Evolutionary conservation across 257 asterid species (phyloP).

Genomic region (Ilex asprella): DNA sequence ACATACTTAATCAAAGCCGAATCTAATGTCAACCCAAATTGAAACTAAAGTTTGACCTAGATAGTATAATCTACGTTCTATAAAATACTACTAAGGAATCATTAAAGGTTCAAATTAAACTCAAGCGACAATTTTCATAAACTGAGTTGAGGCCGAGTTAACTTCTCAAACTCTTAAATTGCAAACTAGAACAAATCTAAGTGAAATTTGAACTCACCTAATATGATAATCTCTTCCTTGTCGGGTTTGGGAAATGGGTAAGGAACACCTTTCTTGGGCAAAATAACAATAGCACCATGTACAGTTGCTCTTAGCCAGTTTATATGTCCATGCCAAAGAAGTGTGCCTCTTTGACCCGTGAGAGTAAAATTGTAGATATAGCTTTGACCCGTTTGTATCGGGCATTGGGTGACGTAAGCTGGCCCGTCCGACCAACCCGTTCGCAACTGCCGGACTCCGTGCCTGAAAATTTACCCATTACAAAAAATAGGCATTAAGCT

Average conservation of each 20-base stretch:
- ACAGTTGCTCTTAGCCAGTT: slow-evolving; percentile 72
- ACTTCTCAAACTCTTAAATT: too few species aligned
- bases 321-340: slow-evolving; percentile 65
- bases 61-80: too few species aligned
- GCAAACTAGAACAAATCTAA: background rate
- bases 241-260: slow-evolving; percentile 74
- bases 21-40: too few species aligned
- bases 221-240: slow-evolving; percentile 48
- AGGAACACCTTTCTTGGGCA: slow-evolving; percentile 49
- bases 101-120: too few species aligned
- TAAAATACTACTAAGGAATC: too few species aligned
- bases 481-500: background rate
- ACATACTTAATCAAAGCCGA: too few species aligned
- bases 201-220: slow-evolving; percentile 31
- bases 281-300: slow-evolving; percentile 67
- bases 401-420: slow-evolving; percentile 64
- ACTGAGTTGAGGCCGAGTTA: too few species aligned
- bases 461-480: slow-evolving; percentile 37
- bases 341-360: slow-evolving; percentile 68
- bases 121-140: too few species aligned
- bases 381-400: slow-evolving; percentile 61
- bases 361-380: slow-evolving; percentile 56
- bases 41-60: too few species aligned
- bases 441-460: slow-evolving; percentile 62
- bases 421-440: slow-evolving; percentile 87